Conservation (phyloP, 1,139 yeast species). For the Taphrina wiesneri region DNA sequence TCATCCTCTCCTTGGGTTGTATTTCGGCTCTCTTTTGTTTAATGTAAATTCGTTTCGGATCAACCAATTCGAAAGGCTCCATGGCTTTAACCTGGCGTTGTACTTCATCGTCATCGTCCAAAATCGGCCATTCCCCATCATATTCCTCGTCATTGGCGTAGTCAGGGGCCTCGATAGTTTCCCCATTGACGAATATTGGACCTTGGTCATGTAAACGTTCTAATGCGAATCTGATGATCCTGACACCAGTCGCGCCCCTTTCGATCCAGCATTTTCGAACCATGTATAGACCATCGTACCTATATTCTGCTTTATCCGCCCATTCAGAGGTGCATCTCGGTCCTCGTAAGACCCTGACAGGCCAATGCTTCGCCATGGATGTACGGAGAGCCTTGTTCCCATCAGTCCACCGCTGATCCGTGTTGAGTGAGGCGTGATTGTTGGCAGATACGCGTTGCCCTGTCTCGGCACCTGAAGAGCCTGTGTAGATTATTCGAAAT, state of each 20-base stretch:
- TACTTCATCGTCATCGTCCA: slow-evolving; percentile 3
- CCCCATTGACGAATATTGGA: not conserved
- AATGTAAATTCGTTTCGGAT: not conserved
- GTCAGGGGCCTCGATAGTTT: not conserved
- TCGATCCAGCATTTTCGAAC: not conserved
- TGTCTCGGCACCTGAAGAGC: not conserved
- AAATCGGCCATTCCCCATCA: not conserved
- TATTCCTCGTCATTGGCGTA: not conserved
- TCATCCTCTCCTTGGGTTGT: not conserved
- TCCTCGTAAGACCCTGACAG: not conserved
- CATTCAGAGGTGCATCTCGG: not conserved
- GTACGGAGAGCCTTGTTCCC: not conserved
- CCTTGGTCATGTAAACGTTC: slow-evolving; percentile 7
- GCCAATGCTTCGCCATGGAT: not conserved
- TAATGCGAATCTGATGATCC: not conserved
- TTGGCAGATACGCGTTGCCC: not conserved
- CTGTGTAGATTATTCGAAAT: not conserved
- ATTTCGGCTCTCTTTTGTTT: not conserved
- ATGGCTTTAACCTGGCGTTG: not conserved
- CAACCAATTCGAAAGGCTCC: not conserved
- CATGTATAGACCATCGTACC: slow-evolving; percentile 3
- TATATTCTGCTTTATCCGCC: not conserved
- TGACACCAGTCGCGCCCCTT: not conserved
- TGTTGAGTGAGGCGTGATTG: not conserved
- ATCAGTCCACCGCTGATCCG: not conserved